phyloP scores from a whole-genome alignment of 164 flowering plant species.

The Protea cynaroides region DNA sequence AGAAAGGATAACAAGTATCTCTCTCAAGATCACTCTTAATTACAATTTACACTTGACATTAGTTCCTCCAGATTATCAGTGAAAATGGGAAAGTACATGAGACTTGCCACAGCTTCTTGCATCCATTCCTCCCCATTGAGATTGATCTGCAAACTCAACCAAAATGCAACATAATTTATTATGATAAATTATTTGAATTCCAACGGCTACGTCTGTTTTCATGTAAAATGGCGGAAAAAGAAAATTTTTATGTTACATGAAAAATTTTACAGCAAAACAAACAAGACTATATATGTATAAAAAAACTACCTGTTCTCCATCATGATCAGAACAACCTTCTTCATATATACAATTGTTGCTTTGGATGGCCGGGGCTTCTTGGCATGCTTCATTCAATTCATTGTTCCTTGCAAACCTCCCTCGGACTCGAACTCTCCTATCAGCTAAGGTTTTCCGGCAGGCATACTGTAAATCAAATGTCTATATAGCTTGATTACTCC shows the following conservation, averaged over 20 bases:
- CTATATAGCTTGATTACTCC: background rate
- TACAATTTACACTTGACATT: background rate
- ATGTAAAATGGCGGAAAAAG: no score
- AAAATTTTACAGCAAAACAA: no score
- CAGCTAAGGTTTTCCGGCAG: slow-evolving; percentile 83
- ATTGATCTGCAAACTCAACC: background rate
- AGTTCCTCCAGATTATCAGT: background rate
- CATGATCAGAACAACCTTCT: slow-evolving; percentile 17
- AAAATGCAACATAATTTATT: background rate
- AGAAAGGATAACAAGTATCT: no score
- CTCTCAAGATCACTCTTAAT: background rate
- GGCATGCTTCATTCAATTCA: slow-evolving; percentile 18
- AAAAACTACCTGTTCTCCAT: slow-evolving; percentile 28
- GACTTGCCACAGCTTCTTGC: slow-evolving; percentile 1
- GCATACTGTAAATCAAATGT: slow-evolving; percentile 47
- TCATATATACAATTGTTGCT: slow-evolving; percentile 14
- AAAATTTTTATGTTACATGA: no score
- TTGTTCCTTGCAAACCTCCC: slow-evolving; percentile 85
- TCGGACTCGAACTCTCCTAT: slow-evolving; percentile 62
- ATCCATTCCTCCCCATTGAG: background rate
- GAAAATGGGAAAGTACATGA: background rate
- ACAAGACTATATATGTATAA: no score
- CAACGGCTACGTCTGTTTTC: no score
- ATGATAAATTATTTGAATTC: no score
- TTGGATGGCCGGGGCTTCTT: slow-evolving; percentile 16